These are phyloP conservation scores for Hondaea fermentalgiana DNA, from an alignment of 108 stramenopile genomes.

Conservation along the genomic window DNA sequence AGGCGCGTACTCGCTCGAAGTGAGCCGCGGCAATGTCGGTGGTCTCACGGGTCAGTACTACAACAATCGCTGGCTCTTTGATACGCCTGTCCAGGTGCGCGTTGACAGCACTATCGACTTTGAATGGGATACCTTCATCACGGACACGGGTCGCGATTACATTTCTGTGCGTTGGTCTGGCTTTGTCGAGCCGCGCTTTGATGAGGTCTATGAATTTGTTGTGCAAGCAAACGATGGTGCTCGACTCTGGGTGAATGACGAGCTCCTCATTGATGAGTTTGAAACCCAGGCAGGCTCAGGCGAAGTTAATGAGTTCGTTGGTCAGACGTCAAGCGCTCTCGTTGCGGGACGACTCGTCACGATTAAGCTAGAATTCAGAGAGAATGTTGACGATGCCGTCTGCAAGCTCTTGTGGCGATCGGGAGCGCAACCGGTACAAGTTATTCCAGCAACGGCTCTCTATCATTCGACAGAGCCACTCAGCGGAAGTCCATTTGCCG, in stretches of 20 bases:
- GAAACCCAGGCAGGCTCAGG: slow-evolving; percentile 40
- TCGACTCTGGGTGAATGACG: slow-evolving; percentile 57
- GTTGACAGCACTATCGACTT: slow-evolving; percentile 61
- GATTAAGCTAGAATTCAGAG: slow-evolving; percentile 64
- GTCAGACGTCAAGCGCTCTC: slow-evolving; percentile 34
- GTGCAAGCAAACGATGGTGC: slow-evolving; percentile 61
- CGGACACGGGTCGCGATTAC: slow-evolving; percentile 54
- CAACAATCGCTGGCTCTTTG: slow-evolving; percentile 65
- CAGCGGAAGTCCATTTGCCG: slow-evolving; percentile 59
- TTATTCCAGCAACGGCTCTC: slow-evolving; percentile 50
- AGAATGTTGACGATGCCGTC: slow-evolving; percentile 59
- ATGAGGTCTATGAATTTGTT: slow-evolving; percentile 54
- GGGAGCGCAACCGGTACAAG: slow-evolving; percentile 36
- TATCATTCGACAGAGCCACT: slow-evolving; percentile 51
- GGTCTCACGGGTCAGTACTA: slow-evolving; percentile 71
- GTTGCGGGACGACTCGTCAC: slow-evolving; percentile 48
- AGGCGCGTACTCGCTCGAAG: slow-evolving; percentile 51
- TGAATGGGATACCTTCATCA: slow-evolving; percentile 52
- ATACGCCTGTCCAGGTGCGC: slow-evolving; percentile 39
- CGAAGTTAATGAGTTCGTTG: slow-evolving; percentile 43
- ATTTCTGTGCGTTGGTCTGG: slow-evolving; percentile 66
- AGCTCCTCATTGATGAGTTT: slow-evolving; percentile 62
- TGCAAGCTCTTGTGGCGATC: slow-evolving; percentile 58
- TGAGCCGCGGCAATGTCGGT: slow-evolving; percentile 36
- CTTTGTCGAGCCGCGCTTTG: slow-evolving; percentile 54